Evolutionary conservation across 2,329 filamentous ascomycete species (phyloP).

Genomic region (Albifimbria verrucaria): DNA sequence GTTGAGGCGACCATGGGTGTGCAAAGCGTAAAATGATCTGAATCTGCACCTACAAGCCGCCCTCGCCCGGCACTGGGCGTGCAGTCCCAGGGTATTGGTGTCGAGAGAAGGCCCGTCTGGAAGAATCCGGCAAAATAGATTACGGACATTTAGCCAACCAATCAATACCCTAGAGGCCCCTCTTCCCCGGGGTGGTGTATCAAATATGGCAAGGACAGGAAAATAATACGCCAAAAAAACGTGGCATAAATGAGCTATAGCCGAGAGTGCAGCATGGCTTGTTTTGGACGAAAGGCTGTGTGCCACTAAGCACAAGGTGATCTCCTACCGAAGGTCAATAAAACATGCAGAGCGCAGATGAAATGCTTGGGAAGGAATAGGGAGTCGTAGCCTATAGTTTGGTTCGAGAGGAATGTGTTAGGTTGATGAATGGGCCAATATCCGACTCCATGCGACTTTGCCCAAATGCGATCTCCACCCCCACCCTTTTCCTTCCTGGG

Average conservation of each 20-base stretch:
- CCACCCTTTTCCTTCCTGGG: background rate
- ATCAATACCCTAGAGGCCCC: constrained; percentile 7
- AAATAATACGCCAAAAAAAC: constrained; percentile 10
- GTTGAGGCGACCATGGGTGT: too few relatives aligned
- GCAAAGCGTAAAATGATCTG: background rate
- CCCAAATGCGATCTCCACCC: background rate
- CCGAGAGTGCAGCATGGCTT: background rate
- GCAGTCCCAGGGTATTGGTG: background rate
- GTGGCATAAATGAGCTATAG: constrained; percentile 4
- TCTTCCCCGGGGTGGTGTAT: constrained; percentile 1
- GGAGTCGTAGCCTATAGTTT: background rate
- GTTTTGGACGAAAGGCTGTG: background rate
- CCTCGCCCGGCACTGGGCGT: background rate
- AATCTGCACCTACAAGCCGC: background rate
- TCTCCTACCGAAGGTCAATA: background rate
- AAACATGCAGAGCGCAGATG: too few relatives aligned
- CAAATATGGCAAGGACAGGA: background rate
- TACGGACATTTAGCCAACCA: constrained; percentile 18
- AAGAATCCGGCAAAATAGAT: constrained; percentile 22
- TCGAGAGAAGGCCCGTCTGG: constrained; percentile 14
- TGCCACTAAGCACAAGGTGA: background rate
- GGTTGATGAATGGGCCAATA: constrained; percentile 5
- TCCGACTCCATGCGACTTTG: constrained; percentile 3
- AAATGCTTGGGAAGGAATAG: too few relatives aligned
- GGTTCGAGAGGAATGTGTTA: background rate